A percentile compares a stretch with the other conserved stretches of the same genome.
Evolutionary conservation across 2,329 filamentous ascomycete species (phyloP).

Genomic region (Hypocrella siamensis): DNA sequence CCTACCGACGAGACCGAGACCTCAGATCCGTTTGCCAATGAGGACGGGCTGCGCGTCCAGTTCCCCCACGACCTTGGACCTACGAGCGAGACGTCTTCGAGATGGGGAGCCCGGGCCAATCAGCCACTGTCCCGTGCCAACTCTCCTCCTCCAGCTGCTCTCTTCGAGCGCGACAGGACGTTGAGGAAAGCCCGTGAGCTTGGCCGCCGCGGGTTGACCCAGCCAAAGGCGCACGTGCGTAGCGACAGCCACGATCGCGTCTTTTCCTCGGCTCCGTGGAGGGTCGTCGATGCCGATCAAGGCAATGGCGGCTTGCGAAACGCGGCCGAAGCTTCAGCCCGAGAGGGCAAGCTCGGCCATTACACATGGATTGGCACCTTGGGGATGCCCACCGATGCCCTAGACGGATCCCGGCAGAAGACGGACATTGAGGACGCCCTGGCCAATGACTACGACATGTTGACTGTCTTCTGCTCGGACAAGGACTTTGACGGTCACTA

Average conservation of each 20-base stretch:
- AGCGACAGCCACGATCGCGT: slow-evolving; percentile 52
- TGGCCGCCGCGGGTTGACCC: slow-evolving; percentile 39
- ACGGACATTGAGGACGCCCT: slow-evolving; percentile 71
- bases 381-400: slow-evolving; percentile 82
- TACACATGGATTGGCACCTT: slow-evolving; percentile 85
- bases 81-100: slow-evolving; percentile 58
- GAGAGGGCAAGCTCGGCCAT: slow-evolving; percentile 53
- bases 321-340: slow-evolving; percentile 62
- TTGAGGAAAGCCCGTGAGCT: slow-evolving; percentile 42
- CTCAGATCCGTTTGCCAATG: slow-evolving; percentile 38
- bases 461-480: slow-evolving; percentile 76
- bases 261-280: slow-evolving; percentile 70
- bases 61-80: slow-evolving; percentile 39
- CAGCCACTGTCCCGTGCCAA: slow-evolving; percentile 66
- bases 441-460: slow-evolving; percentile 64
- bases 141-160: slow-evolving; percentile 58
- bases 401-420: slow-evolving; percentile 59
- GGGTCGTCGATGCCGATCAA: slow-evolving; percentile 69
- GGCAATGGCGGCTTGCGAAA: slow-evolving; percentile 88
- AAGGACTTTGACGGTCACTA: slow-evolving; percentile 93
- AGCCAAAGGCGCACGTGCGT: slow-evolving; percentile 33
- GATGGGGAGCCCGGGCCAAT: slow-evolving; percentile 61
- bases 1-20: slow-evolving; percentile 29
- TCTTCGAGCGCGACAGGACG: slow-evolving; percentile 51
- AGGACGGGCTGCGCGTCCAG: slow-evolving; percentile 41